phyloP scores from a whole-genome alignment of 1,284 basidiomycete species.

The Hymenochaete sp. region DNA sequence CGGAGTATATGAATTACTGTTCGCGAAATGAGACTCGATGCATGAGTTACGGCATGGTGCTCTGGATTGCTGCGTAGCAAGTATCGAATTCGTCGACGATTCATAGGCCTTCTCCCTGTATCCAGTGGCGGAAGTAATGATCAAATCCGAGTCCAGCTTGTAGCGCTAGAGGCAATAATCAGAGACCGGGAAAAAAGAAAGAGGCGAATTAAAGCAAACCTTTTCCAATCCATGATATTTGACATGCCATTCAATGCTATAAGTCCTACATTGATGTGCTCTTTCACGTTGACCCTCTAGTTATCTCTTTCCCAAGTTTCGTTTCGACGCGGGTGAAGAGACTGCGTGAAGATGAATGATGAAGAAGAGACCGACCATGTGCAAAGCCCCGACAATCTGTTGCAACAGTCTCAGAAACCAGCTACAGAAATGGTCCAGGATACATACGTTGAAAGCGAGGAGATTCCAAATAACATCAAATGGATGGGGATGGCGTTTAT shows the following conservation, averaged over 20 bases:
- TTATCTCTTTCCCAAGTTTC: no score
- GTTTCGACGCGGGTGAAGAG: constrained; percentile 65
- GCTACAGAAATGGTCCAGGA: background rate
- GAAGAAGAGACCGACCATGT: constrained; percentile 75
- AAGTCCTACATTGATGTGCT: constrained; percentile 49
- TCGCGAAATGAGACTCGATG: no score
- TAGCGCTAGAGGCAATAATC: constrained; percentile 49
- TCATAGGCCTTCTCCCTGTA: constrained; percentile 33
- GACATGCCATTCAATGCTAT: constrained; percentile 39
- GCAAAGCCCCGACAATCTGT: constrained; percentile 83
- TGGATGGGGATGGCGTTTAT: constrained; percentile 78
- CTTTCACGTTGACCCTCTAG: constrained; percentile 43
- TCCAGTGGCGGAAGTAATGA: constrained; percentile 33
- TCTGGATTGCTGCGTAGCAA: constrained; percentile 77
- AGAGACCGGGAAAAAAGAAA: background rate
- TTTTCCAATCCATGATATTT: constrained; percentile 69
- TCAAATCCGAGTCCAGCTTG: constrained; percentile 57
- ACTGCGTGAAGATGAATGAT: constrained; percentile 51
- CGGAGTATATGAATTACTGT: no score
- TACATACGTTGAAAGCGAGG: constrained; percentile 71
- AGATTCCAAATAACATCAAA: constrained; percentile 81
- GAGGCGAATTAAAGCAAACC: constrained; percentile 34
- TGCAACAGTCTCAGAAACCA: background rate
- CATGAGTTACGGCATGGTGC: constrained; percentile 52
- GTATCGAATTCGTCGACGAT: constrained; percentile 59